These are phyloP conservation scores for Diaporthe capsici DNA, from an alignment of 2,329 filamentous ascomycete genomes.

Conservation along the genomic window DNA sequence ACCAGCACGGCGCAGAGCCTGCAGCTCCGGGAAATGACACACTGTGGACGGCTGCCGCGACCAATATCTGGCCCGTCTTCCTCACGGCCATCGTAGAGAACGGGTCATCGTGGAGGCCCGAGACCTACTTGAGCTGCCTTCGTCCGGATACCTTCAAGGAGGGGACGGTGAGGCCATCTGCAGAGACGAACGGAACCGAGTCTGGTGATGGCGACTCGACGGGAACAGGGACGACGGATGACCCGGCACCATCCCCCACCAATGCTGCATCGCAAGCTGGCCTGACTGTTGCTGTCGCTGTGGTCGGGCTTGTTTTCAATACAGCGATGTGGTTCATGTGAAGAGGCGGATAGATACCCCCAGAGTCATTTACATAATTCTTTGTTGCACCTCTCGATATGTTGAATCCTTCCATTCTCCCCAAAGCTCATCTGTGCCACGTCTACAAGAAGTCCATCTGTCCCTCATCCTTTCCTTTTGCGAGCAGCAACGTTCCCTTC, in stretches of 20 bases:
- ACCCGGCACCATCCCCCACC: not conserved
- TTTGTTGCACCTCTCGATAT: not conserved
- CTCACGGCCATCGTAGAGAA: not conserved
- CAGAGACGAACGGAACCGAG: not conserved
- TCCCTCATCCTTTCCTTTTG: not conserved
- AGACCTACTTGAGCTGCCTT: not conserved
- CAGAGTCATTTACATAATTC: not conserved
- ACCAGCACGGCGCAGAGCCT: not conserved
- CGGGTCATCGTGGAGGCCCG: not conserved
- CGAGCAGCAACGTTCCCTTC: no score
- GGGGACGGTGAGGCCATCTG: slow-evolving; percentile 1
- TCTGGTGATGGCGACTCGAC: not conserved
- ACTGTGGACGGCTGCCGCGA: not conserved
- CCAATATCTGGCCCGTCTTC: slow-evolving; percentile 3
- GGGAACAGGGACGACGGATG: not conserved
- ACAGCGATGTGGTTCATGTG: not conserved
- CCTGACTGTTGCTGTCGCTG: not conserved
- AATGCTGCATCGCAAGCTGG: not conserved
- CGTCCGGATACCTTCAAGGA: slow-evolving; percentile 7
- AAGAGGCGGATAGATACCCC: not conserved
- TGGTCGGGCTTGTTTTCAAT: slow-evolving; percentile 1
- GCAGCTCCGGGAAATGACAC: not conserved
- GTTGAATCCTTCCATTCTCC: not conserved
- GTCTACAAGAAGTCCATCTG: not conserved
- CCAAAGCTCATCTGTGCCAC: not conserved